Evolutionary conservation across 148 eudicot species (phyloP).

Genomic region (Dysphania ambrosioides): DNA sequence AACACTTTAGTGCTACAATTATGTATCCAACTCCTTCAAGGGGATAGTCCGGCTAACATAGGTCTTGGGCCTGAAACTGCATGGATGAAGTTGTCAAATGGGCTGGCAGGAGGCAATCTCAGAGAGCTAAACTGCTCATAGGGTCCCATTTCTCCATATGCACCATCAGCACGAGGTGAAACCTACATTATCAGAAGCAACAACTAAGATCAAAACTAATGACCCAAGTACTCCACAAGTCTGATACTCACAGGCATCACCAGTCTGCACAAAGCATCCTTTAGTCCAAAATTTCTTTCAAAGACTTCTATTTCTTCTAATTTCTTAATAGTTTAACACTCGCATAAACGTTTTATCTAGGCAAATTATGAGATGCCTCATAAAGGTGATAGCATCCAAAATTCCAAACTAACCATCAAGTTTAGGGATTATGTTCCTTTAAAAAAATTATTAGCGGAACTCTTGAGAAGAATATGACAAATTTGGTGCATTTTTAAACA

Average conservation of each 20-base stretch:
- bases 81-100: constrained; percentile 88
- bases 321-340: neutral
- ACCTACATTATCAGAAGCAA: constrained; percentile 31
- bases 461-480: neutral
- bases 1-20: neutral
- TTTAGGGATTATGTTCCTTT: neutral
- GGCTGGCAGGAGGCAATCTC: constrained; percentile 93
- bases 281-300: neutral
- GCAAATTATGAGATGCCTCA: neutral
- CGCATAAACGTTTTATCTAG: neutral
- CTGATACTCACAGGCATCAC: neutral
- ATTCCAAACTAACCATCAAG: neutral
- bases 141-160: constrained; percentile 23
- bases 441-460: too few relatives aligned
- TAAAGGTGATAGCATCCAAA: neutral
- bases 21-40: constrained; percentile 14
- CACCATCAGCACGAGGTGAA: constrained; percentile 28
- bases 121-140: constrained; percentile 48
- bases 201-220: neutral
- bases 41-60: constrained; percentile 19
- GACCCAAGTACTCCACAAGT: neutral
- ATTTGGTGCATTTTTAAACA: neutral
- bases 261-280: neutral
- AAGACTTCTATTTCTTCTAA: neutral
- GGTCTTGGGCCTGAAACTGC: constrained; percentile 48